Conservation (phyloP, 2,329 filamentous ascomycete genomes). For the Monilinia fructicola region DNA sequence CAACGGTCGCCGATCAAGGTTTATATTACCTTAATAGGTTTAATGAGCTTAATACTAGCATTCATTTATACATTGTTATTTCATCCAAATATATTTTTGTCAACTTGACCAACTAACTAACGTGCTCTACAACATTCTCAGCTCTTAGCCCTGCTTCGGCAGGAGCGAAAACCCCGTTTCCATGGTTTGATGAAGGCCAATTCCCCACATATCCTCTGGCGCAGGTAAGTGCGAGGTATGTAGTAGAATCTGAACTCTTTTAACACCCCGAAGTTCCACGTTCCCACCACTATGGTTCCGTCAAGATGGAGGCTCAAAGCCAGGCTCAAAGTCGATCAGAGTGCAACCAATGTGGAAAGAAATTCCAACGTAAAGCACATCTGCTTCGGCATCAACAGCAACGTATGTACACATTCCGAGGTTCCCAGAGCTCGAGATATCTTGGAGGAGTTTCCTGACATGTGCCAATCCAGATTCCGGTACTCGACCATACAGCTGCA, state of each 20-base stretch:
- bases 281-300: constrained; percentile 32
- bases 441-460: constrained; percentile 18
- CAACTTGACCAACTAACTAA: not conserved
- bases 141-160: constrained; percentile 18
- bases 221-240: not conserved
- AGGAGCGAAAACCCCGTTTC: constrained; percentile 1
- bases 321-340: constrained; percentile 40
- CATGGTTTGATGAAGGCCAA: not conserved
- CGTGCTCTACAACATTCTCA: not conserved
- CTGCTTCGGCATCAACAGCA: constrained; percentile 40
- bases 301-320: constrained; percentile 40
- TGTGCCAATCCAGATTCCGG: constrained; percentile 36
- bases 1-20: no score
- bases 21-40: no score
- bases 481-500: constrained; percentile 39
- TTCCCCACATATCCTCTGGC: constrained; percentile 22
- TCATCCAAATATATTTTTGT: no score
- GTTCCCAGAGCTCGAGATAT: not conserved
- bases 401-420: constrained; percentile 32
- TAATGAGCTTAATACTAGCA: no score
- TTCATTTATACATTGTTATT: no score
- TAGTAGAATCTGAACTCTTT: not conserved
- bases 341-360: constrained; percentile 41
- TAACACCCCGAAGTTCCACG: constrained; percentile 20
- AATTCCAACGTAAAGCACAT: constrained; percentile 41